Conservation (phyloP, 192 early-diverging fungal genomes). For the Ambispora gerdemannii region DNA sequence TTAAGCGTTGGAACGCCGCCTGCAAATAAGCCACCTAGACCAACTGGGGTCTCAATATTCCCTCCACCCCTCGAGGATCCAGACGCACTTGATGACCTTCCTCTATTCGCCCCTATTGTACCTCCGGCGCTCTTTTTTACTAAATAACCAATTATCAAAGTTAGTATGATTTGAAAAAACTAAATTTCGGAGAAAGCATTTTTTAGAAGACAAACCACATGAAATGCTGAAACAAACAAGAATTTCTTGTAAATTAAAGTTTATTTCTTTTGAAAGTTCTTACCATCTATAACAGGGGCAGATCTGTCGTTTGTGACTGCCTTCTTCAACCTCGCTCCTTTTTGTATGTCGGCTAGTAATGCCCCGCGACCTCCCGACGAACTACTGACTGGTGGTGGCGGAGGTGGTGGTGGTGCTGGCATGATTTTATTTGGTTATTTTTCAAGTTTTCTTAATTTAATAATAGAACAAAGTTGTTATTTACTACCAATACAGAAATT, state of each 20-base stretch:
- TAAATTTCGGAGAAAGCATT: not conserved
- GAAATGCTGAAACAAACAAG: too few relatives aligned
- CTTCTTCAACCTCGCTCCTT: slow-evolving; percentile 66
- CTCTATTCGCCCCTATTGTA: slow-evolving; percentile 27
- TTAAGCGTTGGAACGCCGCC: slow-evolving; percentile 62
- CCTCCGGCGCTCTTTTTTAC: not conserved
- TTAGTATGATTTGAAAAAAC: not conserved
- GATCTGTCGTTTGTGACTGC: slow-evolving; percentile 72
- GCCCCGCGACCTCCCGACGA: slow-evolving; percentile 47
- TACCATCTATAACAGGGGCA: slow-evolving; percentile 47
- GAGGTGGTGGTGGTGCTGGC: slow-evolving; percentile 41
- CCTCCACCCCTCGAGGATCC: slow-evolving; percentile 33
- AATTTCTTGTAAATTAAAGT: not conserved
- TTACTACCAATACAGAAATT: too few relatives aligned
- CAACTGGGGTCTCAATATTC: slow-evolving; percentile 35
- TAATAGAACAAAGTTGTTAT: too few relatives aligned
- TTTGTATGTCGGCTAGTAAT: slow-evolving; percentile 70
- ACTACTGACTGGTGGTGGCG: slow-evolving; percentile 20
- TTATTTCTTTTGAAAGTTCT: slow-evolving; percentile 7
- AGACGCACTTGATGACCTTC: slow-evolving; percentile 34
- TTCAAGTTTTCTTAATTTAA: too few relatives aligned
- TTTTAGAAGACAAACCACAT: slow-evolving; percentile 9
- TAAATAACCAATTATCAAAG: not conserved
- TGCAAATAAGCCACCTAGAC: slow-evolving; percentile 59
- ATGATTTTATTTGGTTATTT: too few relatives aligned